Evolutionary conservation across 768 basidiomycete species (phyloP), one percentile per base, ranked within the genome.

Genomic region (Boletus tomentosulus): DNA sequence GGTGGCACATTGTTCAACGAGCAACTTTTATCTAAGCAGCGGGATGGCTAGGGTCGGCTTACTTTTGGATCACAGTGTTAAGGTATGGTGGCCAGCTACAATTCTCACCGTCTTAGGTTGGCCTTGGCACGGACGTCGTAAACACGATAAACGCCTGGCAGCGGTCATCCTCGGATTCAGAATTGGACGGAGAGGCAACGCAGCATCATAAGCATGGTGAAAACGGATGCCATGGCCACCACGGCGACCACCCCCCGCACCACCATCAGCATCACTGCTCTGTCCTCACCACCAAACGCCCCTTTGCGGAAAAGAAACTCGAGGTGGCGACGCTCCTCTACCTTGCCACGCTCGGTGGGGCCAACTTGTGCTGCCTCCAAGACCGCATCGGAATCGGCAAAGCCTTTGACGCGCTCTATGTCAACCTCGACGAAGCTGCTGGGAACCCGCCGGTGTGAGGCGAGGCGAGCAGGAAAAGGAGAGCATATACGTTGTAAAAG

Each of bases 311-410:
- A 57, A 73, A 74, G n/a, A 85, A 86, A 54, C 77, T 97, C 3
- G 71, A 84, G 2, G 75, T 91, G 30, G 71, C 85, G 6, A 82
- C 89, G 1, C 74, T 96, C 42, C 74, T 97, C 46, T 86, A 92
- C 74, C 84, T 97, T 55, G 93, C 95, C 5, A 98, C 95, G 3
- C 72, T 87, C 10, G 95, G 95, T 27, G 95, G 95, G 1, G 94
- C 95, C 0, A 72, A 81, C 25, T 83, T 98, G 0, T 94, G 92
- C 63, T 74, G 74, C 37, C 71, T 97, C 13, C 76, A 81, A 37
- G 68, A 79, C 19, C 76, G 74, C 41, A 76, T 89, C 13, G 93
- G 94, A 8, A 72, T 75, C 1, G 92, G 91, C 1, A 95, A 92
- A 70, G 84, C 82, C 56, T 98, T 97, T 58, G 95, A 98, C 63